Percentiles rank a stretch among this genome's conserved stretches.
Conservation (phyloP, 2,329 filamentous ascomycete genomes). For the Cladosporium sp. region DNA sequence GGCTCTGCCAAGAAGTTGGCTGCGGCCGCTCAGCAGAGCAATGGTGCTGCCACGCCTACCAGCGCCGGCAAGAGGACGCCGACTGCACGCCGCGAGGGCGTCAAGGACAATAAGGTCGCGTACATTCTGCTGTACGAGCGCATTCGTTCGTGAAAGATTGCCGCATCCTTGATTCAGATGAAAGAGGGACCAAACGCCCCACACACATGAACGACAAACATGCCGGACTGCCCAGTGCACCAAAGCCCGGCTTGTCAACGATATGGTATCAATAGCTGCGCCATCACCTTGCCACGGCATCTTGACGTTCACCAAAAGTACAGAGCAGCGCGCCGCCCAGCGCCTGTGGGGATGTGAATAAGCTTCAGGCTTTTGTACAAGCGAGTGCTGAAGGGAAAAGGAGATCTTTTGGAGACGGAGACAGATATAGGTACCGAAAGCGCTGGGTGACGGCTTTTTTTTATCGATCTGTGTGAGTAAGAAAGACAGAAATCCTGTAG, state of each 20-base stretch:
- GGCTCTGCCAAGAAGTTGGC: conserved; percentile 56
- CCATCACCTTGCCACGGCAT: background rate
- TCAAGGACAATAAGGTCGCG: conserved; percentile 94
- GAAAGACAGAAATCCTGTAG: conserved; percentile 3
- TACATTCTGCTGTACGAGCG: conserved; percentile 95
- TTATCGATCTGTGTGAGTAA: background rate
- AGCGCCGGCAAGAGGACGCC: conserved; percentile 52
- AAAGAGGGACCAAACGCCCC: background rate
- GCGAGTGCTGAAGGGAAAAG: background rate
- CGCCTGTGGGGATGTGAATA: conserved; percentile 14
- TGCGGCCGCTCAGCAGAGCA: conserved; percentile 54
- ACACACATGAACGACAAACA: conserved; percentile 1
- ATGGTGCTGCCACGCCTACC: conserved; percentile 55
- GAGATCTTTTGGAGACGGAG: background rate
- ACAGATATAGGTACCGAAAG: background rate
- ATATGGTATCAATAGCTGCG: background rate
- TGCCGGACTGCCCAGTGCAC: background rate
- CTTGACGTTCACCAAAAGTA: background rate
- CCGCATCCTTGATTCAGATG: background rate
- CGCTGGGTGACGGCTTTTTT: background rate
- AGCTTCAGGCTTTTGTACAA: background rate
- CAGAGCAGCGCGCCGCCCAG: conserved; percentile 2
- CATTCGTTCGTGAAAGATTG: conserved; percentile 44
- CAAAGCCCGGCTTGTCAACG: conserved; percentile 2
- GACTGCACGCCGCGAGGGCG: conserved; percentile 49